Evolutionary conservation across 2,329 filamentous ascomycete genomes (phyloP).

Genomic region (Aspergillus sclerotialis): DNA sequence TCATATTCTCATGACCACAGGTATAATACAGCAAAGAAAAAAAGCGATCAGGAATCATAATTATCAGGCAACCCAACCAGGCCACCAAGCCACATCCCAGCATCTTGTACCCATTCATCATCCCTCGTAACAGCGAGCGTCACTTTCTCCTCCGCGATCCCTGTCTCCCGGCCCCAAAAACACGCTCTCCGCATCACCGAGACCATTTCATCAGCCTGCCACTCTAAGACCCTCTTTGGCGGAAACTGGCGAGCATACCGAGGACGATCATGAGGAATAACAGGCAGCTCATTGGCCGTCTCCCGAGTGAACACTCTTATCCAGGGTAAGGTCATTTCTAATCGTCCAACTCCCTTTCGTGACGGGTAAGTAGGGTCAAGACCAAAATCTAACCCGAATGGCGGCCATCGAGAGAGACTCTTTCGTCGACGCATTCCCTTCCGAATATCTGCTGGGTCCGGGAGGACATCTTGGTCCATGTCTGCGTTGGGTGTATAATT

Average conservation of each 20-base stretch:
- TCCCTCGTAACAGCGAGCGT: constrained; percentile 6
- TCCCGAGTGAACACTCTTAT: constrained; percentile 19
- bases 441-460: background rate
- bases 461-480: background rate
- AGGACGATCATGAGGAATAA: background rate
- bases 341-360: constrained; percentile 11
- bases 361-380: constrained; percentile 9
- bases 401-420: constrained; percentile 33
- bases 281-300: background rate
- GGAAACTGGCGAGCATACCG: background rate
- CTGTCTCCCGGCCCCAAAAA: constrained; percentile 37
- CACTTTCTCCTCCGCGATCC: constrained; percentile 32
- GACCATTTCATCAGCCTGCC: constrained; percentile 35
- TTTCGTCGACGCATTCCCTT: constrained; percentile 23
- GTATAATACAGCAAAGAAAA: too few relatives aligned
- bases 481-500: background rate
- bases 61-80: background rate
- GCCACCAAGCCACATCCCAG: background rate
- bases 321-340: constrained; percentile 27
- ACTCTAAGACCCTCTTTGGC: constrained; percentile 22
- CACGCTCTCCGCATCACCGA: constrained; percentile 36
- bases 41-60: too few relatives aligned
- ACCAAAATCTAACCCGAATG: constrained; percentile 30
- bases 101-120: background rate
- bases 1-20: too few relatives aligned